Evolutionary conservation across 441 rosid species (phyloP).

Genomic region (Euphorbia corollata): DNA sequence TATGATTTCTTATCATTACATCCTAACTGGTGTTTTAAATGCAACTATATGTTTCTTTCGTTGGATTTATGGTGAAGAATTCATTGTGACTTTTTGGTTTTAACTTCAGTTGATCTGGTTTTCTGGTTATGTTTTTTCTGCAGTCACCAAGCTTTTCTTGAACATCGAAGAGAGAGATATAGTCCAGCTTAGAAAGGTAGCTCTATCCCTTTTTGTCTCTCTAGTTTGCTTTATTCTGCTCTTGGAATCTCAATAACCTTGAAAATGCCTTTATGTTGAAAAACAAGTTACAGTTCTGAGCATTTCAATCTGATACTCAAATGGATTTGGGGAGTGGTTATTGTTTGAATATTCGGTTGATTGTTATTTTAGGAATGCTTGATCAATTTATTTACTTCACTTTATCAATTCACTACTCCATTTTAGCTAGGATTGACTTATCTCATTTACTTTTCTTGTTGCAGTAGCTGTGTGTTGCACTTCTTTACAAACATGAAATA

Average conservation of each 20-base stretch:
- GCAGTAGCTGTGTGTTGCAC: not conserved
- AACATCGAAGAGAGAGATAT: too few species aligned
- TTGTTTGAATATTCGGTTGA: not conserved
- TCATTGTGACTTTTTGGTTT: not conserved
- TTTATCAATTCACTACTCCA: not conserved
- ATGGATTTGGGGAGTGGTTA: not conserved
- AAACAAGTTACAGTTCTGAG: not conserved
- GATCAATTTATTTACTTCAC: not conserved
- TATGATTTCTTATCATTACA: too few species aligned
- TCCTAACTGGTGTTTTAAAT: too few species aligned
- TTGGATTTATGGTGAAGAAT: not conserved
- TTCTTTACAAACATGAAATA: conserved; percentile 33
- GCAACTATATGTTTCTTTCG: not conserved
- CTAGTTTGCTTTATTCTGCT: not conserved
- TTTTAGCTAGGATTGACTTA: not conserved
- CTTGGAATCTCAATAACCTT: not conserved
- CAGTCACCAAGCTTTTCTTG: too few species aligned
- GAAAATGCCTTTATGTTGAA: not conserved
- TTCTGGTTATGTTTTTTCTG: not conserved
- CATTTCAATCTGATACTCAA: not conserved
- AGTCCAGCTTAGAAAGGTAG: too few species aligned
- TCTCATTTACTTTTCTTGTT: not conserved
- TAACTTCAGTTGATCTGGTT: not conserved
- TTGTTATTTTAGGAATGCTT: not conserved
- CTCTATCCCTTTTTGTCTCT: not conserved